Percentiles rank a stretch among this genome's conserved stretches.
These are phyloP conservation scores for Neopestalotiopsis sp. DNA, from an alignment of 2,329 filamentous ascomycete species.

Conservation along the genomic window DNA sequence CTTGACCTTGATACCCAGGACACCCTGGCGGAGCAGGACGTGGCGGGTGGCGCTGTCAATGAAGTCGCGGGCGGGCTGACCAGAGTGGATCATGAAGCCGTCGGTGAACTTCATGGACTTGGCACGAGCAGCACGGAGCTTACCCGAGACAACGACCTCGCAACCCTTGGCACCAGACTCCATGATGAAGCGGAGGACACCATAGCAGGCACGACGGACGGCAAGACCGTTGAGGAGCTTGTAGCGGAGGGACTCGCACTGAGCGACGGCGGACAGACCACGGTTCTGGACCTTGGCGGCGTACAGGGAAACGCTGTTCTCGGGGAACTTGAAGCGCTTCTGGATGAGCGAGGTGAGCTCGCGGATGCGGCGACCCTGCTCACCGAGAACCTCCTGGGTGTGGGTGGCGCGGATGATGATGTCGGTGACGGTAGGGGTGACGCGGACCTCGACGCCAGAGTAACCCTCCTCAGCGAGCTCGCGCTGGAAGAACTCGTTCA, in stretches of 20 bases:
- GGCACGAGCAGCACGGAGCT: slow-evolving; percentile 97
- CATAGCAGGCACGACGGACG: slow-evolving; percentile 98
- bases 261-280: slow-evolving; percentile 98
- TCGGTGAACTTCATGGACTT: slow-evolving; percentile 99
- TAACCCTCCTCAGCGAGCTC: slow-evolving; percentile 99
- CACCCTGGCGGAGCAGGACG: slow-evolving; percentile 99
- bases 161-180: slow-evolving; percentile 99
- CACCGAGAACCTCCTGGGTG: slow-evolving; percentile 99
- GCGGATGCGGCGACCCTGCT: slow-evolving; percentile 99
- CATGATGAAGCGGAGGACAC: slow-evolving; percentile 99
- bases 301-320: slow-evolving; percentile 99
- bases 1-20: slow-evolving; percentile 99
- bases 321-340: slow-evolving; percentile 99
- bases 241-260: slow-evolving; percentile 99
- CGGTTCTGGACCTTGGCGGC: slow-evolving; percentile 99
- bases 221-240: slow-evolving; percentile 99
- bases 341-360: slow-evolving; percentile 99
- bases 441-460: slow-evolving; percentile 99
- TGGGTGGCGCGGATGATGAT: slow-evolving; percentile 99
- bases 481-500: slow-evolving; percentile 99
- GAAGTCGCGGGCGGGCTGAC: slow-evolving; percentile 99
- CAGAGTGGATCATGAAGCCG: slow-evolving; percentile 99
- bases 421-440: slow-evolving; percentile 99
- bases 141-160: slow-evolving; percentile 98
- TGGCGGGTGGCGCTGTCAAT: slow-evolving; percentile 98